A percentile compares a stretch with the other conserved stretches of the same genome.
Evolutionary conservation across 208 protist species (phyloP).

Genomic region (Trypanosoma mega): DNA sequence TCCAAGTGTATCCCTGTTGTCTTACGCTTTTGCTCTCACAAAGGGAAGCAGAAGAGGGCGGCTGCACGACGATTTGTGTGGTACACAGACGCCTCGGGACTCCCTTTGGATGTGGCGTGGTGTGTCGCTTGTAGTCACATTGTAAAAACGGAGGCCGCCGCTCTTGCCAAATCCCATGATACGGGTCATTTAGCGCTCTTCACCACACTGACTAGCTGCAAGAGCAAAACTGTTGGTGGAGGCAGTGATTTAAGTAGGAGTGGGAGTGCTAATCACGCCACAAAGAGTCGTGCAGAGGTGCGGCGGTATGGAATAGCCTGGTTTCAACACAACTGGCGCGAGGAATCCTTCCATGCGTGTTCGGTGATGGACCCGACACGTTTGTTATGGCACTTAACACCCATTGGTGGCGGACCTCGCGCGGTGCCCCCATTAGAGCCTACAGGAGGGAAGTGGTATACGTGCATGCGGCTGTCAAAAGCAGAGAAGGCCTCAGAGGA

Average conservation of each 20-base stretch:
- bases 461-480: conserved; percentile 1
- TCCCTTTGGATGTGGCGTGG: conserved; percentile 27
- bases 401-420: conserved; percentile 19
- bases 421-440: conserved; percentile 9
- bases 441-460: conserved; percentile 1
- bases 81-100: conserved; percentile 16
- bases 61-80: conserved; percentile 10
- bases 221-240: too few relatives aligned
- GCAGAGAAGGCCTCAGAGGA: neutral
- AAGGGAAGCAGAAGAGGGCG: conserved; percentile 3
- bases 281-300: neutral
- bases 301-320: conserved; percentile 24
- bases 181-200: conserved; percentile 21
- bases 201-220: too few relatives aligned
- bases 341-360: neutral
- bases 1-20: conserved; percentile 19
- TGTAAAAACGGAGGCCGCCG: conserved; percentile 24
- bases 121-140: conserved; percentile 31
- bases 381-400: conserved; percentile 11
- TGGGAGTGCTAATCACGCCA: too few relatives aligned
- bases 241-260: too few relatives aligned
- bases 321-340: conserved; percentile 30
- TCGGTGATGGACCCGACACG: conserved; percentile 14
- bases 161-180: neutral
- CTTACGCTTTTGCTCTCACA: neutral